These are phyloP conservation scores for Rhododendron henanense DNA, from an alignment of 148 eudicot species.

Conservation along the genomic window DNA sequence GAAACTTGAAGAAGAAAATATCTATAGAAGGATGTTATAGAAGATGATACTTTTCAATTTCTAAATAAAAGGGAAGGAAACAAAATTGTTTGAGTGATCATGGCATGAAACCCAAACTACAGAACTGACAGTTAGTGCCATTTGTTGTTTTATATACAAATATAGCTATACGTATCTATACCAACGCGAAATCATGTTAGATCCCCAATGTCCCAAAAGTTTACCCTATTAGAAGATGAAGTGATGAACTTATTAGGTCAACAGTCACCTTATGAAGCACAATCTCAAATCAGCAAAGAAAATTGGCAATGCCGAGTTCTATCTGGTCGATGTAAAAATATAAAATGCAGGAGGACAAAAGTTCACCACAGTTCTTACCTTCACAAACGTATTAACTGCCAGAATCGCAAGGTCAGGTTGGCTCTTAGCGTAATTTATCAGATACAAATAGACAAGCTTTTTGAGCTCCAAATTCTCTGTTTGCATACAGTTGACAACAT, in stretches of 20 bases:
- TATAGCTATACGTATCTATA: background rate
- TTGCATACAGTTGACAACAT: slow-evolving; percentile 99
- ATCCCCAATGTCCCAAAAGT: background rate
- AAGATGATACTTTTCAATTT: background rate
- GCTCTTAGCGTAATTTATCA: slow-evolving; percentile 96
- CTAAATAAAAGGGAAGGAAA: too few species aligned
- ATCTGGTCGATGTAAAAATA: background rate
- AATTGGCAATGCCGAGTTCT: background rate
- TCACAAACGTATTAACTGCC: slow-evolving; percentile 97
- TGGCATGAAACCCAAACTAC: background rate
- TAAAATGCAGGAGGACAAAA: background rate
- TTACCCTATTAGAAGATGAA: background rate
- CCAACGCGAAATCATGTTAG: background rate
- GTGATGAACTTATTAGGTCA: background rate
- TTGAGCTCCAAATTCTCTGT: slow-evolving; percentile 97
- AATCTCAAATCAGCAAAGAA: background rate
- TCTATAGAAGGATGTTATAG: background rate
- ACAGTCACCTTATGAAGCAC: background rate
- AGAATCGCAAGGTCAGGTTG: slow-evolving; percentile 98
- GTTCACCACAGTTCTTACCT: slow-evolving; percentile 43
- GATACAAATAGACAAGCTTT: slow-evolving; percentile 93
- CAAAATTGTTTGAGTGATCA: background rate
- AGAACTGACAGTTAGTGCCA: background rate
- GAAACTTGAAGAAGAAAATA: background rate
- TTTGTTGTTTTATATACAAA: background rate